Evolutionary conservation across 2,329 filamentous ascomycete genomes (phyloP), one percentile per base, ranked within the genome.

Genomic region (Ustilaginoidea virens): DNA sequence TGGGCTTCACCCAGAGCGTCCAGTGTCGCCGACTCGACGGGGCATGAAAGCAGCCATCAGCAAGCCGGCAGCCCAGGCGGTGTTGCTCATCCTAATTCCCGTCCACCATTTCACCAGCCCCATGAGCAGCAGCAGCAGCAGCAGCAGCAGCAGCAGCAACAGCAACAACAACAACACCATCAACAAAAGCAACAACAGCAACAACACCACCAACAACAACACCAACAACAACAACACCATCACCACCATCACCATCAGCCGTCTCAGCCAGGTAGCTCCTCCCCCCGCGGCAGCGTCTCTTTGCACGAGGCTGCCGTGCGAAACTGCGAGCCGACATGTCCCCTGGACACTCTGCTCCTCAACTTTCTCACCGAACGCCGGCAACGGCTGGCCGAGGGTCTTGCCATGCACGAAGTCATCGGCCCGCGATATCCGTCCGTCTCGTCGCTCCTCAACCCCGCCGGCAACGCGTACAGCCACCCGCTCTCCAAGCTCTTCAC

Each of bases 401-500:
- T 73, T 1, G 58, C 76, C 0, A 53, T 63, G 7, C 62, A 72
- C 23, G 69, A 78, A 25, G 66, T 87, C 7, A 65, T 81, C 6
- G 82, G 81, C 0, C 82, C 83, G 1, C 63, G 69, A 10, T 86
- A 92, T 45, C 83, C 83, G 2, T 80, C 76, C 33, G 79, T 92
- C 32, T 76, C 75, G 0, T 80, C 78, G 1, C 64, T 92, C 4
- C 66, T 87, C 22, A 81, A 87, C 45, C 79, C 80, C 1, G 60
- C 71, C 23, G 63, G 65, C 28, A 64, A 61, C 35, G 58, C 58
- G 6, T 65, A 66, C 41, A 70, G 74, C 2, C 82, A 92, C 43
- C 81, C 81, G 1, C 60, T 92, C 2, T 87, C 81, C 5, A 81
- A 81, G 39, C 69, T 92, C 10, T 81, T 92, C 46, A 86, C 80